Conservation (phyloP, 176 grass and related monocot genomes). For the Eragrostis curvula region DNA sequence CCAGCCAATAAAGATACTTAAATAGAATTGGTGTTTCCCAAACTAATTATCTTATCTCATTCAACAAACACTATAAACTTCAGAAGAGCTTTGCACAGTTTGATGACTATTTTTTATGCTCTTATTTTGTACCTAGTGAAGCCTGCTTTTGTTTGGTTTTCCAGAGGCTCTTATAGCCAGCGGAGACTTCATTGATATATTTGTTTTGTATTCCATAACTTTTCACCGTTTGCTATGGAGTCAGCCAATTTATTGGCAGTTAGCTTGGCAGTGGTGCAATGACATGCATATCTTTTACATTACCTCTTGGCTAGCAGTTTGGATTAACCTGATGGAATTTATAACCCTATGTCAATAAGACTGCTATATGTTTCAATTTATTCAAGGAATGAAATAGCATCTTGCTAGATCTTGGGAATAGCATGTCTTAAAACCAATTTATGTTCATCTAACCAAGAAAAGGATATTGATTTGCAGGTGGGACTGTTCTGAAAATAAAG, state of each 20-base stretch:
- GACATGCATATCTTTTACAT: neutral
- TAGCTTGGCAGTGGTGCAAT: neutral
- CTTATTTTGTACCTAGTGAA: neutral
- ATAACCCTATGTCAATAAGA: conserved; percentile 1
- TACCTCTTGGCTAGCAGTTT: neutral
- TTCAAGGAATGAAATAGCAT: conserved; percentile 28
- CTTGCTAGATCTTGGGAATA: conserved; percentile 17
- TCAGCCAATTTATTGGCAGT: neutral
- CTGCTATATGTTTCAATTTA: conserved; percentile 16
- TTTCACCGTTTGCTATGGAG: neutral
- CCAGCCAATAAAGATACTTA: neutral
- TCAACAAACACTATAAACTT: neutral
- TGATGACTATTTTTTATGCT: conserved; percentile 10
- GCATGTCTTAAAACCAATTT: conserved; percentile 11
- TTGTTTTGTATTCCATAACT: neutral
- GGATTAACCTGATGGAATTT: conserved; percentile 17
- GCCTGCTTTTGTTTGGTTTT: conserved; percentile 17
- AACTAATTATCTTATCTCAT: conserved; percentile 19
- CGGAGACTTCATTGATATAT: neutral
- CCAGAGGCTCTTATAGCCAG: neutral
- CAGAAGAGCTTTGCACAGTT: neutral
- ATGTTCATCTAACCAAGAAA: conserved; percentile 33
- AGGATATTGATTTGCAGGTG: conserved; percentile 46
- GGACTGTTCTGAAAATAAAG: neutral
- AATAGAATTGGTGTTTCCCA: conserved; percentile 2